Evolutionary conservation across 75 land plant species (phyloP), one percentile per base, ranked within the genome.

Genomic region (Gnetum montanum): DNA sequence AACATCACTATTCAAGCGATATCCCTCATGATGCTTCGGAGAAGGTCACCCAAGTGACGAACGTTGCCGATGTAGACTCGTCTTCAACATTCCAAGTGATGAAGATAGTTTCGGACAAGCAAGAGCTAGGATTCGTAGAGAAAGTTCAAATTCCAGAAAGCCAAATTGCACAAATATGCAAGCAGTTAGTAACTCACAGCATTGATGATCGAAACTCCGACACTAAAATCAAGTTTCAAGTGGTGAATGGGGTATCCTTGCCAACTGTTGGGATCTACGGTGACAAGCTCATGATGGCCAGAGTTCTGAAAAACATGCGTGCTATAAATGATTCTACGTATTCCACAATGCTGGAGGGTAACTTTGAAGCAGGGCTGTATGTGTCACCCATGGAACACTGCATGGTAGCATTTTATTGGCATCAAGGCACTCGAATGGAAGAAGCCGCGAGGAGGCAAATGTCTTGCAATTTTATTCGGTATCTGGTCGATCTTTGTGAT

Each of bases 401-500:
- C 1, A 1, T 67, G 3, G 20, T 31, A 25, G 37, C 61, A 31
- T 61, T 67, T 23, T 67, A 67, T 46, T 67, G 58, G 70, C 67
- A 67, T 47, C 37, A 51, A 22, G 65, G 56, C 5, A 7, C 15
- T 1, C 29, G 19, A 10, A 13, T 67, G 23, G 13, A 43, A 25
- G 47, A 67, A 31, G 68, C 61, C n/a, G n/a, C 53, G 1, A 58
- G 69, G 44, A 71, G 66, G 20, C 54, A 71, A 12, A 54, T 71
- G 36, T 59, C 74, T 6, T 71, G 74, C 59, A 71, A 65, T 43
- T 71, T 71, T 31, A 57, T 71, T 3, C 46, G 64, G 31, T 71
- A 71, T 36, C 8, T 71, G 19, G 52, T 66, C 4, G 64, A 71
- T 13, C 57, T 71, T 3, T 71, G 74, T 35, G 59, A 60, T 28